phyloP scores from a whole-genome alignment of 2,329 filamentous ascomycete species.

The Incumbomyces lentus region DNA sequence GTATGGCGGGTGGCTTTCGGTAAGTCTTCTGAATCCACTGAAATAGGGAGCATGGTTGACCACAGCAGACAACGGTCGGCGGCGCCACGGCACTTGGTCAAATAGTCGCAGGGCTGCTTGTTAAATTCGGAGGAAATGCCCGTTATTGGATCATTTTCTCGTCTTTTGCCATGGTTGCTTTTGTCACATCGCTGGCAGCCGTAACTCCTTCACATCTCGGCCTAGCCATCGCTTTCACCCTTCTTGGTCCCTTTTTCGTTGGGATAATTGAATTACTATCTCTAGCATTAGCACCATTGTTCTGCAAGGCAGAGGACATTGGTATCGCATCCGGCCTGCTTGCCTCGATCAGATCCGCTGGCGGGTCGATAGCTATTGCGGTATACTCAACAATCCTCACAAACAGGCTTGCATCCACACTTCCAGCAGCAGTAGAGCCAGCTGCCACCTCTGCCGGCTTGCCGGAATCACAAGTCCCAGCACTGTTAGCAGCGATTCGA shows the following conservation, averaged over 20 bases:
- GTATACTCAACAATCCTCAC: conserved; percentile 21
- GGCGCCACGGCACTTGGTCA: conserved; percentile 8
- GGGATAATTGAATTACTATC: conserved; percentile 17
- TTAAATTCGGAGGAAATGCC: too few relatives aligned
- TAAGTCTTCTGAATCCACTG: background rate
- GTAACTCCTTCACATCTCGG: too few relatives aligned
- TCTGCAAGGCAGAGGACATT: conserved; percentile 19
- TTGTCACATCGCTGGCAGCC: too few relatives aligned
- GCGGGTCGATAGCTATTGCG: conserved; percentile 17
- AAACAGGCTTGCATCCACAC: conserved; percentile 8
- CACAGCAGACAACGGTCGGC: conserved; percentile 22
- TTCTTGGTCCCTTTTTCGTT: conserved; percentile 15
- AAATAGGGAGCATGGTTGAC: background rate
- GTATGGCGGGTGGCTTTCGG: background rate
- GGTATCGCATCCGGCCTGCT: conserved; percentile 20
- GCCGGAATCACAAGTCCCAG: conserved; percentile 25
- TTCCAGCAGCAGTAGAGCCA: conserved; percentile 22
- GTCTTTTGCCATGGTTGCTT: too few relatives aligned
- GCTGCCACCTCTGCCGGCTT: conserved; percentile 31
- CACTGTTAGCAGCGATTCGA: conserved; percentile 27
- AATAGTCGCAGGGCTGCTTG: too few relatives aligned
- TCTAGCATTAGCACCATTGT: conserved; percentile 13
- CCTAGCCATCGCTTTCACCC: conserved; percentile 13
- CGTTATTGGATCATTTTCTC: too few relatives aligned
- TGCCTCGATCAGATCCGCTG: conserved; percentile 16